Evolutionary conservation across 192 early-diverging fungal genomes (phyloP), one percentile per base, ranked within the genome.

Genomic region (Backusella mclennaniae): DNA sequence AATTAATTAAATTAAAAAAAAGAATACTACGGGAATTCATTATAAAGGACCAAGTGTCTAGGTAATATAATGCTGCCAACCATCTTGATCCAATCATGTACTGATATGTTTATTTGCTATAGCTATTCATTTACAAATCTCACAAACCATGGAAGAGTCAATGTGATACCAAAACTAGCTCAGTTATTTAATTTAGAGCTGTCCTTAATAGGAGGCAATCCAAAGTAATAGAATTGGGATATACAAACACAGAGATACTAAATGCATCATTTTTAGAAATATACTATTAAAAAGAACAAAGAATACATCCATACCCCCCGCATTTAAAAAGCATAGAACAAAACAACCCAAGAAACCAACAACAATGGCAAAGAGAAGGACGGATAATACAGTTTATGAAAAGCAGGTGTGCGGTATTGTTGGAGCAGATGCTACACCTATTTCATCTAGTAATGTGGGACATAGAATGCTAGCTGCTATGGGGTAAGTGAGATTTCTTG

Each of bases 401-500:
- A 31, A 33, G 15, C 0, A 9, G 0, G 23, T 33, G 35, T 5
- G 21, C 12, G 56, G 56, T 29, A 76, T 89, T 7, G 89, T 92
- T 44, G 91, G 89, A 11, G 77, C 83, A 2, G 77, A 83, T 8
- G 84, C 86, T 2, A 73, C 77, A 7, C 83, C 86, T n/a, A 86
- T 92, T 74, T 83, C 80, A 38, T 75, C 76, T 15, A 82, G 79
- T 12, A 92, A 92, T 59, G 49, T 89, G 31, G 91, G 91, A 2
- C 89, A 90, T 67, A 79, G 82, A 23, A 92, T 92, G 91, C 73
- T 92, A 35, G 69, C 79, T 36, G 80, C 79, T 39, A 88, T 92
- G 89, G 91, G 91, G 74, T 92, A n/a, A 36, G 44, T n/a, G 0
- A 63, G 0, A 39, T 39, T n/a, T n/a, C 21, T 19, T 56, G 33